phyloP scores from a whole-genome alignment of 2,329 filamentous ascomycete species.

The Aspergillus sergii region DNA sequence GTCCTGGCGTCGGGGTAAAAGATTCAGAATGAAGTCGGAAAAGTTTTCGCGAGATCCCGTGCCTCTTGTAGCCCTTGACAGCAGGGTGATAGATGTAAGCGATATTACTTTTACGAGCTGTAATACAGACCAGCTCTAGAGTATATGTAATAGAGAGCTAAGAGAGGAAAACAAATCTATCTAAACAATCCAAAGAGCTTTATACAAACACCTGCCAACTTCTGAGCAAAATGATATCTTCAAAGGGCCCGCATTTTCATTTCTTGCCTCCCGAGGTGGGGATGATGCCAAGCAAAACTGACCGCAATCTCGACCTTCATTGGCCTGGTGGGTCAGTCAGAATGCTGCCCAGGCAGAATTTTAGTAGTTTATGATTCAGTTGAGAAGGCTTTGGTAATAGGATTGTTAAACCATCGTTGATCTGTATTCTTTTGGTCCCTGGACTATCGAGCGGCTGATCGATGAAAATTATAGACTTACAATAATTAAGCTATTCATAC shows the following conservation, averaged over 20 bases:
- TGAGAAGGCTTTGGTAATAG: neutral
- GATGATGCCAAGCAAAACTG: neutral
- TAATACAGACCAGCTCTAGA: neutral
- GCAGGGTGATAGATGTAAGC: neutral
- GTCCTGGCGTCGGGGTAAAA: neutral
- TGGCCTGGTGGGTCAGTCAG: neutral
- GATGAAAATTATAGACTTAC: neutral
- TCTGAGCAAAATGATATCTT: neutral
- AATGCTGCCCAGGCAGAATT: conserved; percentile 1
- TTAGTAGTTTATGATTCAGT: neutral
- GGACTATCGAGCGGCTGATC: neutral
- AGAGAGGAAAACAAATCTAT: neutral
- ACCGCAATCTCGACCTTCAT: neutral
- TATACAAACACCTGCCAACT: neutral
- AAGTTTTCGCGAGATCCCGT: neutral
- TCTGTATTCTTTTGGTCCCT: neutral
- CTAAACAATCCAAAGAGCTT: neutral
- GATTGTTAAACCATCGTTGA: neutral
- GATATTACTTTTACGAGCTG: too few species aligned
- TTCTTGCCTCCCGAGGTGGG: neutral
- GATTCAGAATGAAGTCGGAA: neutral
- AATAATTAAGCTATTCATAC: neutral
- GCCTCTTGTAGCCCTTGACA: neutral
- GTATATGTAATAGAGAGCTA: neutral
- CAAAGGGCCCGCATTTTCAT: neutral